Evolutionary conservation across 1,284 basidiomycete species (phyloP).

Genomic region (Cryptococcus deneoformans): DNA sequence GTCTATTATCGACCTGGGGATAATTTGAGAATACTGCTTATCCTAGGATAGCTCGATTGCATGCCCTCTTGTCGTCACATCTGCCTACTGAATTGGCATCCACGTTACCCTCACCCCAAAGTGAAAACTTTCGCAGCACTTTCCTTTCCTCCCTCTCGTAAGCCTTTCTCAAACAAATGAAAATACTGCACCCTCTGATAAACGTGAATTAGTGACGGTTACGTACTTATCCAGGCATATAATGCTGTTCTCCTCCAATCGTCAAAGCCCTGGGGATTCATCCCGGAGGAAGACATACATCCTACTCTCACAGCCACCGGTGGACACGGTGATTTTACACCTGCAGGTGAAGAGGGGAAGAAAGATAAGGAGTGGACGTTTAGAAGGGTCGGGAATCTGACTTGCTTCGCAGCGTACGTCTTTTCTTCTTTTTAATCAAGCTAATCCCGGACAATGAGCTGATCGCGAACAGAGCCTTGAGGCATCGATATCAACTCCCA

Average conservation of each 20-base stretch:
- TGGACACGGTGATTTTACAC: neutral
- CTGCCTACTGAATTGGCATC: slow-evolving; percentile 27
- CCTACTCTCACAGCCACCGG: slow-evolving; percentile 27
- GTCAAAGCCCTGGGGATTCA: slow-evolving; percentile 44
- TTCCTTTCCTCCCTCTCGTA: slow-evolving; percentile 26
- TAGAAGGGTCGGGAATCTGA: slow-evolving; percentile 42
- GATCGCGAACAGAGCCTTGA: slow-evolving; percentile 32
- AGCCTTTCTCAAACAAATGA: slow-evolving; percentile 4
- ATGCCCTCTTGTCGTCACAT: slow-evolving; percentile 35
- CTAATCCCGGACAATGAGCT: neutral
- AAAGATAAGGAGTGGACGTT: slow-evolving; percentile 44
- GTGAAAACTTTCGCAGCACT: slow-evolving; percentile 2
- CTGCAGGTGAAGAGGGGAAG: slow-evolving; percentile 11
- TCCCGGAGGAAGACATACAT: slow-evolving; percentile 44
- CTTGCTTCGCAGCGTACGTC: slow-evolving; percentile 48
- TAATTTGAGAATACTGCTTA: neutral
- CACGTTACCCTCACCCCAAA: slow-evolving; percentile 19
- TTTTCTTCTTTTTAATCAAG: neutral
- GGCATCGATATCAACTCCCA: slow-evolving; percentile 41
- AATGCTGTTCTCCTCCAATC: slow-evolving; percentile 33
- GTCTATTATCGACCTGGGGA: slow-evolving; percentile 13
- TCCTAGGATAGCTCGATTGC: slow-evolving; percentile 26
- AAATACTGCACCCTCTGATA: neutral
- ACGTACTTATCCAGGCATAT: slow-evolving; percentile 41
- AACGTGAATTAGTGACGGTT: slow-evolving; percentile 36